A percentile compares a stretch with the other conserved stretches of the same genome.
phyloP scores from a whole-genome alignment of 2,329 filamentous ascomycete species.

The Colletotrichum incanum region DNA sequence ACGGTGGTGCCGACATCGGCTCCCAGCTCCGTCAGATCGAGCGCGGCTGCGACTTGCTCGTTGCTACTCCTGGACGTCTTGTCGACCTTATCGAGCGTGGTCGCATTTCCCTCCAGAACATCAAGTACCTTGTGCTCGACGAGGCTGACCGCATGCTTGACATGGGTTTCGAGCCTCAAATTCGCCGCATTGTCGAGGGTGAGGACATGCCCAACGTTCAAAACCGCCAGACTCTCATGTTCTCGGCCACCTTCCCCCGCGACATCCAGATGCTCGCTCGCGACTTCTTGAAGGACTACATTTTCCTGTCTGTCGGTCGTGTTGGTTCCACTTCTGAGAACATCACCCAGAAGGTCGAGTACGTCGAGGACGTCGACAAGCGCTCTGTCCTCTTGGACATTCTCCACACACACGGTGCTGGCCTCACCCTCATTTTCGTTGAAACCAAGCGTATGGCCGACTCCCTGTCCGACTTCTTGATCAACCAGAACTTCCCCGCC shows the following conservation, averaged over 20 bases:
- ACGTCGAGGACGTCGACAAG: constrained; percentile 97
- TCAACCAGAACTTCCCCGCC: constrained; percentile 98
- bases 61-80: constrained; percentile 96
- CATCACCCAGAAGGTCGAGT: constrained; percentile 99
- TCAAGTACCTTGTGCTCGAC: constrained; percentile 99
- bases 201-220: constrained; percentile 95
- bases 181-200: constrained; percentile 97
- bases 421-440: constrained; percentile 96
- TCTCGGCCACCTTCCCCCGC: constrained; percentile 98
- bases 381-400: constrained; percentile 97
- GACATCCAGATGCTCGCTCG: constrained; percentile 99
- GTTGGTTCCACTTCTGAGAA: constrained; percentile 99
- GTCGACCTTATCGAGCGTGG: constrained; percentile 99
- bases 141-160: constrained; percentile 99
- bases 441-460: constrained; percentile 99
- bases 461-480: constrained; percentile 96
- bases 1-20: constrained; percentile 98
- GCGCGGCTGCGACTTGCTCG: constrained; percentile 94
- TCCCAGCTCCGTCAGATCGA: constrained; percentile 99
- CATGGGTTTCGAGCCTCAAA: constrained; percentile 99
- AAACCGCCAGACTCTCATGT: constrained; percentile 98
- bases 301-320: constrained; percentile 98
- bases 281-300: constrained; percentile 99
- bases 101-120: constrained; percentile 96
- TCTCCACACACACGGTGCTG: constrained; percentile 91